phyloP scores from a whole-genome alignment of 2,329 filamentous ascomycete genomes.

The Seiridium cupressi region DNA sequence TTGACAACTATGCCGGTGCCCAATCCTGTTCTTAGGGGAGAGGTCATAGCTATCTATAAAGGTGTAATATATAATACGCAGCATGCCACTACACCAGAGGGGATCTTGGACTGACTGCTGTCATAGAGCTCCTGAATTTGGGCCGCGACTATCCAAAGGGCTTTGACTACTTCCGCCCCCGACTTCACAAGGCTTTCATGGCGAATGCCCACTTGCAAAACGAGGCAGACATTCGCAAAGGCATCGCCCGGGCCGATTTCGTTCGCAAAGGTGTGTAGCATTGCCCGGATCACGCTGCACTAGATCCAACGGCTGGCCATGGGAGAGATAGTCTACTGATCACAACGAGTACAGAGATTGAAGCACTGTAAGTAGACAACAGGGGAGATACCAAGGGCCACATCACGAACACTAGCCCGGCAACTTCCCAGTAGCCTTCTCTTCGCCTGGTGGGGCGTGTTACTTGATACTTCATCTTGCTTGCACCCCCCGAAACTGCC shows the following conservation, averaged over 20 bases:
- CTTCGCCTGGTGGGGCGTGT: too few species aligned
- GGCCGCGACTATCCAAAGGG: slow-evolving; percentile 86
- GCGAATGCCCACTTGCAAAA: slow-evolving; percentile 69
- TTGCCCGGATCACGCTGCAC: slow-evolving; percentile 1
- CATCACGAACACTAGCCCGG: too few species aligned
- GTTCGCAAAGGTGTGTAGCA: slow-evolving; percentile 77
- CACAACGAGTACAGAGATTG: slow-evolving; percentile 65
- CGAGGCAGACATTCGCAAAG: slow-evolving; percentile 71
- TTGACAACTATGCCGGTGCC: slow-evolving; percentile 26
- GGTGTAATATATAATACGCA: slow-evolving; percentile 43
- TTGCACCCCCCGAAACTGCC: too few species aligned
- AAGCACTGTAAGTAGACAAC: slow-evolving; percentile 71
- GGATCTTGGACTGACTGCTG: background rate
- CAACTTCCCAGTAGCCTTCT: too few species aligned
- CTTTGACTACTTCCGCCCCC: slow-evolving; percentile 73
- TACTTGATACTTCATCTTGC: too few species aligned
- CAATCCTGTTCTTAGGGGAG: slow-evolving; percentile 63
- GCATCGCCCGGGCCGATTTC: slow-evolving; percentile 77
- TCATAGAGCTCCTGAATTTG: slow-evolving; percentile 75
- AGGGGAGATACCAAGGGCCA: too few species aligned
- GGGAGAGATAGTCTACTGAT: background rate
- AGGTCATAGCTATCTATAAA: slow-evolving; percentile 89
- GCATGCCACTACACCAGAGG: background rate
- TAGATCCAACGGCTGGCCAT: background rate
- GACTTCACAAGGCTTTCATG: slow-evolving; percentile 83